A percentile compares a stretch with the other conserved stretches of the same genome.
phyloP scores from a whole-genome alignment of 176 grass and related monocot genomes.

The Coix lacrymajobi region DNA sequence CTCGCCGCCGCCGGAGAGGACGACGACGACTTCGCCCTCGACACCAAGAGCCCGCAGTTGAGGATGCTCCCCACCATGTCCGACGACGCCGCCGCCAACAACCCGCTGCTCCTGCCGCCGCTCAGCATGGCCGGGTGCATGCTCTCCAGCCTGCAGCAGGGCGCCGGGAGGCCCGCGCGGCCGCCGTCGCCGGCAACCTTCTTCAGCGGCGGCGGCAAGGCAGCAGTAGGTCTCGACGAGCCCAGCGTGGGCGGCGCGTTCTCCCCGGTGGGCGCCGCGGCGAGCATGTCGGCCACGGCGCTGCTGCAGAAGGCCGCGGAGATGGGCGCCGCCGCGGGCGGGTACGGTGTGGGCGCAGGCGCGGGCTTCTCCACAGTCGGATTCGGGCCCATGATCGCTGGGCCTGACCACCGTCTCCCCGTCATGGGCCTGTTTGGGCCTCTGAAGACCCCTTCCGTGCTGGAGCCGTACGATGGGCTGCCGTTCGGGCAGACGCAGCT shows the following conservation, averaged over 20 bases:
- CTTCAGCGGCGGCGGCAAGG: not conserved
- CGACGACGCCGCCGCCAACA: not conserved
- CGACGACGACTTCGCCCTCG: slow-evolving; percentile 5
- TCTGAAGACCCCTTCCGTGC: not conserved
- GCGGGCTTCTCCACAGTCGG: not conserved
- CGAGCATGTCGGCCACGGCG: slow-evolving; percentile 63
- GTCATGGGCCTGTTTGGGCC: not conserved
- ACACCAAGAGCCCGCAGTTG: slow-evolving; percentile 37
- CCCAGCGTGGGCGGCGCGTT: not conserved
- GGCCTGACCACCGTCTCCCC: not conserved
- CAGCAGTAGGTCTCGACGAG: not conserved
- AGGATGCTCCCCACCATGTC: slow-evolving; percentile 9
- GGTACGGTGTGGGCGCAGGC: not conserved
- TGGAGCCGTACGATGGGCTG: not conserved
- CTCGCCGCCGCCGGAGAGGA: not conserved
- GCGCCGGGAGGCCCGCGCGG: not conserved
- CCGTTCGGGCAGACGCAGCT: not conserved
- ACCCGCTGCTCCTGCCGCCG: not conserved
- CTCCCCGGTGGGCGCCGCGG: not conserved
- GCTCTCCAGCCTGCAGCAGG: slow-evolving; percentile 40
- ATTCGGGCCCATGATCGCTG: slow-evolving; percentile 7
- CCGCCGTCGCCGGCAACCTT: not conserved
- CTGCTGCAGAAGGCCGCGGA: slow-evolving; percentile 64
- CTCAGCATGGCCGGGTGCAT: slow-evolving; percentile 39
- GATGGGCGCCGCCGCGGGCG: slow-evolving; percentile 29